Evolutionary conservation across 768 basidiomycete genomes (phyloP), one percentile per base, ranked within the genome.

Genomic region (Sistotremastrum suecicum): DNA sequence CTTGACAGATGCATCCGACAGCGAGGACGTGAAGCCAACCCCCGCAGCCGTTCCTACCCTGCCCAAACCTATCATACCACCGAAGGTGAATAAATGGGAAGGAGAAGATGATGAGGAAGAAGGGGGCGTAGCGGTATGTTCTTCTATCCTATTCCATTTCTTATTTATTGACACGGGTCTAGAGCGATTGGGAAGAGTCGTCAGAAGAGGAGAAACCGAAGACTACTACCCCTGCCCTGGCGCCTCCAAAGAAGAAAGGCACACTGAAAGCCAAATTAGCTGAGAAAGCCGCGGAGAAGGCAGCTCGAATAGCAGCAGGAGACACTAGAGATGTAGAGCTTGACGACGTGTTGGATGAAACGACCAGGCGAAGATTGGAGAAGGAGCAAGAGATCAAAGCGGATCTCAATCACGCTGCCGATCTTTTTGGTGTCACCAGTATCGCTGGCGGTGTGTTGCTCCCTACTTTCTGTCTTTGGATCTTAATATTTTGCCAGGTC

Each of bases 161-260:
- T 20, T 32, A 29, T 36, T 45, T 30, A 50, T 51, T 39, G 34
- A 42, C 39, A 42, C 41, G 37, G 52, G 51, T 49, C 8, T 34
- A 20, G 89, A 90, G 87, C 62, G 92, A 95, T 63, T 98, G 94
- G 94, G 92, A 98, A 54, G 85, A 70, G 34, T 83, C 83, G 1
- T 80, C 79, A 5, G 76, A 76, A 5, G 81, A 83, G 36, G 68
- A 66, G 49, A 63, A 73, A 41, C 62, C 70, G 4, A 60, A 68
- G 37, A 44, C 73, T 2, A 57, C 67, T 4, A 60, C 69, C 5
- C 60, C 65, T 3, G 53, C 75, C 0, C 74, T 69, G 40, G 78
- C 80, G 11, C 80, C 86, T 3, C 76, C 81, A 2, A 88, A 86
- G 69, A 94, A 95, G 67, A 95, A 91, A 66, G 89, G 87, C 44